These are phyloP conservation scores for Pseudogymnoascus sp. DNA, from an alignment of 2,329 filamentous ascomycete species.

Conservation along the genomic window DNA sequence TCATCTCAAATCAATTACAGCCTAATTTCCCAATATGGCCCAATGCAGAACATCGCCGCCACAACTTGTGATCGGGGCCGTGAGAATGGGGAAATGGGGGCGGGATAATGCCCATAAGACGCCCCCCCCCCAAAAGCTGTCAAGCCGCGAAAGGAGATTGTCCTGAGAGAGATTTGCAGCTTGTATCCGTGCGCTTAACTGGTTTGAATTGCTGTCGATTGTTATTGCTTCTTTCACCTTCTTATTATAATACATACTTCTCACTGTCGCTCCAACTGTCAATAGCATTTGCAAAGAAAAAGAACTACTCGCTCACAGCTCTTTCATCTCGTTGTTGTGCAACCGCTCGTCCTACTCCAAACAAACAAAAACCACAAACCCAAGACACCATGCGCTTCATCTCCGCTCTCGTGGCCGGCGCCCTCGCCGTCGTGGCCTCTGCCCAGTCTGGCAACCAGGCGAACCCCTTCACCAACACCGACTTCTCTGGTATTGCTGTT, in stretches of 20 bases:
- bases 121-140: neutral
- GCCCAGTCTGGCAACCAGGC: conserved; percentile 3
- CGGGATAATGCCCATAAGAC: neutral
- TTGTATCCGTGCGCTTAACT: neutral
- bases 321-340: neutral
- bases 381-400: conserved; percentile 19
- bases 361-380: neutral
- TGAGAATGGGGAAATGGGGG: neutral
- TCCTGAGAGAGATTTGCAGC: neutral
- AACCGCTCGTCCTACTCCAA: neutral
- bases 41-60: conserved; percentile 5
- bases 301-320: neutral
- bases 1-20: neutral
- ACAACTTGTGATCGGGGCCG: neutral
- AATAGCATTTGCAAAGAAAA: neutral
- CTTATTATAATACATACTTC: neutral
- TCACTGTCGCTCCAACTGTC: neutral
- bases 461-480: conserved; percentile 20
- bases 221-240: neutral
- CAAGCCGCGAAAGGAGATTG: neutral
- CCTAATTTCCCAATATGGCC: conserved; percentile 3
- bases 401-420: conserved; percentile 12
- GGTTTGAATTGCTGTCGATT: neutral
- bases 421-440: conserved; percentile 12
- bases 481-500: conserved; percentile 11